Base-by-base conservation (phyloP, 805 yeast genomes). In the Ogataea methylovora region DNA sequence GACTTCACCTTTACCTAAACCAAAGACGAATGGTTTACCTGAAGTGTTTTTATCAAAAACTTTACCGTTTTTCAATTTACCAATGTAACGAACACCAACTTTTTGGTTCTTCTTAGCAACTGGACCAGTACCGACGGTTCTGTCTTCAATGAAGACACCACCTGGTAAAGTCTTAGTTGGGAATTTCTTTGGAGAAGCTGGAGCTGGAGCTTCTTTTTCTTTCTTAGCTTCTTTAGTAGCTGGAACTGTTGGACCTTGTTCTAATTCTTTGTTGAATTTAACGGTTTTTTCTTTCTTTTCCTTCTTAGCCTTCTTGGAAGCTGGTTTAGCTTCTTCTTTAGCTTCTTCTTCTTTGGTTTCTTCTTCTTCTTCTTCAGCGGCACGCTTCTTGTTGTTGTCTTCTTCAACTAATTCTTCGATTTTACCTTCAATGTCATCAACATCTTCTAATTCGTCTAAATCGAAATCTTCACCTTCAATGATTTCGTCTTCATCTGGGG, bases 71-170 rank as follows among this genome's bases (percentile, higher is more conserved):
- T 84, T 82, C 62, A 92, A 79, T 71, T 92, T 94, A 60, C 98
- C 98, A 50, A 92, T 84, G 76, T 92, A 92, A 71, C 98, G 79
- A 65, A 92, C 88, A 59, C 95, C 94, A 46, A 92, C 95, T 60
- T 75, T 85, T 67, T 84, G 74, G 41, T 95, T 94, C 51, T 73
- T 69, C 71, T 87, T 88, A 58, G 94, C 95, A 44, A 70, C 69
- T 51, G 85, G 78, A 42, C 98, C 99, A 39, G 76, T 74, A 54
- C 98, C 98, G 39, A 71, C 61, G 42, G 81, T 78, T 64, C 94
- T 82, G 70, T 92, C 98, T 72, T 92, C 98, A 54, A 87, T 68
- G 41, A 83, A 67, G 49, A 92, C 86, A 57, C 97, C 97, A 51
- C 97, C 97, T 56, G 84, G 81, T 46, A 92, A 73, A 36, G 84